These are phyloP conservation scores for Pelargonium exstipulatum DNA, from an alignment of 441 rosid genomes.

Conservation along the genomic window DNA sequence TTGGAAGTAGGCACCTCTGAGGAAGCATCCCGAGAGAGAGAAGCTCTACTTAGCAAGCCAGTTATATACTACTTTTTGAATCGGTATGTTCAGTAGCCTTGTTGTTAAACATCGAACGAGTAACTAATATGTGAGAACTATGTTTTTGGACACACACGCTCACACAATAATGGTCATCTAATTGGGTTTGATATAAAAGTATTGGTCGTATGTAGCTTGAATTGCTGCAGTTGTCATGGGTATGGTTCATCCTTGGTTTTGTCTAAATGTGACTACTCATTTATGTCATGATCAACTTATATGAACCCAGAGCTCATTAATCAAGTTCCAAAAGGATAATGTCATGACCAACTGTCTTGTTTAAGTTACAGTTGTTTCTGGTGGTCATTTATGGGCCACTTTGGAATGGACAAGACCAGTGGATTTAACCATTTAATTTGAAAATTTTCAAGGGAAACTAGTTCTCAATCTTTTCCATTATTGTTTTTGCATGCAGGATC, in stretches of 20 bases:
- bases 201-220: background rate
- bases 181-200: background rate
- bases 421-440: slow-evolving; percentile 7
- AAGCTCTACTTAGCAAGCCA: slow-evolving; percentile 70
- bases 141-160: background rate
- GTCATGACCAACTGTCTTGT: background rate
- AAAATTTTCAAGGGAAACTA: background rate
- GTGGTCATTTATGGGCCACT: background rate
- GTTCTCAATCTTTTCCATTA: slow-evolving; percentile 1
- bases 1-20: slow-evolving; percentile 77
- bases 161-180: background rate
- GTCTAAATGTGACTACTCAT: no score
- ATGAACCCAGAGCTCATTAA: no score
- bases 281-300: no score
- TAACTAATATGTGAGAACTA: background rate
- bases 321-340: no score
- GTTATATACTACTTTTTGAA: slow-evolving; percentile 65
- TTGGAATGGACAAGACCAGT: slow-evolving; percentile 6
- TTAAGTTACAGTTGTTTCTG: background rate
- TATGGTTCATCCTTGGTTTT: no score
- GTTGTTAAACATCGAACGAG: slow-evolving; percentile 5
- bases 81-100: slow-evolving; percentile 38
- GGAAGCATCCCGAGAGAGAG: slow-evolving; percentile 80
- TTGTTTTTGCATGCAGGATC: slow-evolving; percentile 50
- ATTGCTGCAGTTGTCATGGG: background rate